These are phyloP conservation scores for Fusarium chaquense DNA, from an alignment of 2,329 filamentous ascomycete species.

Conservation along the genomic window DNA sequence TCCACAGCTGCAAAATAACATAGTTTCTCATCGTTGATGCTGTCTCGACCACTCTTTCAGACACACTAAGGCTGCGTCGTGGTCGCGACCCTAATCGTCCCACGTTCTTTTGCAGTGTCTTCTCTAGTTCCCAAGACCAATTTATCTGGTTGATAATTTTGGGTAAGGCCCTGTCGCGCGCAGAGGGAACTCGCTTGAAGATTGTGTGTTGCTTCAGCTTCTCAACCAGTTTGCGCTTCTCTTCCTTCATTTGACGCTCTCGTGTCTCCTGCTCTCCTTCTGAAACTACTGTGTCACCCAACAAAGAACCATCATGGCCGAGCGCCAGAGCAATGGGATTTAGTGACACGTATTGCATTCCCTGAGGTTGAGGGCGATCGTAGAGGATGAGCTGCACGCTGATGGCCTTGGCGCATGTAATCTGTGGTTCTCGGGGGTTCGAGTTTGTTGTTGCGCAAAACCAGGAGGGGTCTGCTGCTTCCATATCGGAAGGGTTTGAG, in stretches of 20 bases:
- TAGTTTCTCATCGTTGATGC: conserved; percentile 87
- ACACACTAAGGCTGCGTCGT: conserved; percentile 89
- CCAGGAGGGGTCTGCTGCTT: conserved; percentile 73
- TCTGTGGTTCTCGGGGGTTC: conserved; percentile 70
- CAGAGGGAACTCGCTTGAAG: conserved; percentile 77
- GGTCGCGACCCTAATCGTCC: conserved; percentile 83
- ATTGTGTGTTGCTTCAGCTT: conserved; percentile 93
- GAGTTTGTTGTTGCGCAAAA: conserved; percentile 70
- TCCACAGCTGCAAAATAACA: conserved; percentile 74
- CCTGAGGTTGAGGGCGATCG: conserved; percentile 82
- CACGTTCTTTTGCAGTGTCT: conserved; percentile 88
- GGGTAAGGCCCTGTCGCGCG: conserved; percentile 83
- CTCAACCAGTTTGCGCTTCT: conserved; percentile 77
- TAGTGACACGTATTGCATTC: conserved; percentile 97
- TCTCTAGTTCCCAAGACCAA: conserved; percentile 90
- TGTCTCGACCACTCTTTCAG: conserved; percentile 93
- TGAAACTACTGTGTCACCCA: conserved; percentile 56
- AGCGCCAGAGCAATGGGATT: conserved; percentile 89
- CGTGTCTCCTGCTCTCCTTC: conserved; percentile 80
- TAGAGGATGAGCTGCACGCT: conserved; percentile 91
- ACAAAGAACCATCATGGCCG: conserved; percentile 72
- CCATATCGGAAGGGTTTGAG: conserved; percentile 72
- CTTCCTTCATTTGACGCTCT: conserved; percentile 67
- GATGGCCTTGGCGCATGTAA: conserved; percentile 77
- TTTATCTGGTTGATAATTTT: conserved; percentile 94